Base-by-base conservation (phyloP, 495 filamentous ascomycete genomes). In the Tuber calosporum region DNA sequence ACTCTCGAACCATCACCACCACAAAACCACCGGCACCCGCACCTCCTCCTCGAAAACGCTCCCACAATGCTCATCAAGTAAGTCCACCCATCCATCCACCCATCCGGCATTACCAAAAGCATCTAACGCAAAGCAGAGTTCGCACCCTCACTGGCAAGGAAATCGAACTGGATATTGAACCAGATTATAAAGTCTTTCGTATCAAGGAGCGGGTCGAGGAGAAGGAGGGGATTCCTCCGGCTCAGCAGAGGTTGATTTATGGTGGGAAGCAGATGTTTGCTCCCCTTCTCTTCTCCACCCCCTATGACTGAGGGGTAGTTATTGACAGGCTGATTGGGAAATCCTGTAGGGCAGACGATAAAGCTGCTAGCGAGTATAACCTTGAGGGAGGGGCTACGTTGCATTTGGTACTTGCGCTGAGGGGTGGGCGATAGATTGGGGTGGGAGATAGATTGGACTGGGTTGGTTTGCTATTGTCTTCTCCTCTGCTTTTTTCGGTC, bases 181-280 rank as follows among this genome's bases (percentile, higher is more conserved):
- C 88, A 13, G 90, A 94, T 78, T 94, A 97, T 85, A 96, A 92
- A 86, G 92, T 98, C 79, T 90, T 91, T 66, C 88, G 91, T 77
- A 97, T 99, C 86, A 99, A 99, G 86, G 96, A 98, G 85, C 92
- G 92, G 75, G 95, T 99, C 45, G 95, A 99, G 83, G 95, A 98
- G 85, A 97, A 97, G 82, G 96, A 98, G 83, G 95, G 95, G 38
- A 98, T 99, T 82, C 95, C 95, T 40, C 95, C 95, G 26, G 94
- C 96, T 37, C 95, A 99, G 83, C 95, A 99, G 85, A 90, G 96
- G 45, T 85, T 99, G 69, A 99, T 99, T 81, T 97, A 89, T 80
- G 93, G 93, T 66, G 95, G 95, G 75, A 99, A 99, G 84, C 95
- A 99, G 82, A 97, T 99, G 95, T 97, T 73, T 45, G 74, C 67